phyloP scores from a whole-genome alignment of 371 early-diverging fungal species.

The Choanephora cucurbitarum region DNA sequence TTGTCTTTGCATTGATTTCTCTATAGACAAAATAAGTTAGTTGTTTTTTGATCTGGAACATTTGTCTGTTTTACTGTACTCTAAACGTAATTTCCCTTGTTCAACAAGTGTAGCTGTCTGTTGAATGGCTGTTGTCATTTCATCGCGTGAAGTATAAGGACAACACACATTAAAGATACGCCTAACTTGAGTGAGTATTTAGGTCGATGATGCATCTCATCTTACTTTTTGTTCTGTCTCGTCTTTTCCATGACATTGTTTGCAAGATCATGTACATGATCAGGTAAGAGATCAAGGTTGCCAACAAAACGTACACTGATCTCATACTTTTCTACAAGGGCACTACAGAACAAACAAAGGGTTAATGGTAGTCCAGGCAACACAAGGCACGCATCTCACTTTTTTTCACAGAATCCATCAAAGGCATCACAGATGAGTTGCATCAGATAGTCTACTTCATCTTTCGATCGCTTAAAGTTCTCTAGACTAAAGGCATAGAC shows the following conservation, averaged over 20 bases:
- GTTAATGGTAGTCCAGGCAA: neutral
- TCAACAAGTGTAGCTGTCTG: conserved; percentile 55
- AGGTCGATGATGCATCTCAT: neutral
- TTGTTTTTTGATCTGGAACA: no score
- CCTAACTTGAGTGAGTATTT: conserved; percentile 34
- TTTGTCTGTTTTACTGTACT: conserved; percentile 49
- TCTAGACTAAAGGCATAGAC: conserved; percentile 98
- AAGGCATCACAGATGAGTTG: conserved; percentile 79
- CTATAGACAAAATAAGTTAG: conserved; percentile 23
- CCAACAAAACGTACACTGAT: conserved; percentile 88
- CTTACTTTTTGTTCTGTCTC: conserved; percentile 64
- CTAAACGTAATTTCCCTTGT: conserved; percentile 49
- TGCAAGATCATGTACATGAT: conserved; percentile 64
- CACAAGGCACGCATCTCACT: conserved; percentile 43
- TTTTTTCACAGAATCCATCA: conserved; percentile 68
- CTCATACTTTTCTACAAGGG: conserved; percentile 70
- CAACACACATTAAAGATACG: conserved; percentile 91
- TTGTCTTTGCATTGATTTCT: conserved; percentile 63
- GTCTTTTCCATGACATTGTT: conserved; percentile 70
- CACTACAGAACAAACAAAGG: conserved; percentile 45
- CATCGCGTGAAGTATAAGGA: conserved; percentile 96
- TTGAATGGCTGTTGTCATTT: conserved; percentile 73
- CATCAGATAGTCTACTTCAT: conserved; percentile 94
- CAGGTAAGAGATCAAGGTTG: conserved; percentile 67
- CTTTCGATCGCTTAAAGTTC: conserved; percentile 92